Evolutionary conservation across 164 flowering plant genomes (phyloP).

Genomic region (Taxillus chinensis): DNA sequence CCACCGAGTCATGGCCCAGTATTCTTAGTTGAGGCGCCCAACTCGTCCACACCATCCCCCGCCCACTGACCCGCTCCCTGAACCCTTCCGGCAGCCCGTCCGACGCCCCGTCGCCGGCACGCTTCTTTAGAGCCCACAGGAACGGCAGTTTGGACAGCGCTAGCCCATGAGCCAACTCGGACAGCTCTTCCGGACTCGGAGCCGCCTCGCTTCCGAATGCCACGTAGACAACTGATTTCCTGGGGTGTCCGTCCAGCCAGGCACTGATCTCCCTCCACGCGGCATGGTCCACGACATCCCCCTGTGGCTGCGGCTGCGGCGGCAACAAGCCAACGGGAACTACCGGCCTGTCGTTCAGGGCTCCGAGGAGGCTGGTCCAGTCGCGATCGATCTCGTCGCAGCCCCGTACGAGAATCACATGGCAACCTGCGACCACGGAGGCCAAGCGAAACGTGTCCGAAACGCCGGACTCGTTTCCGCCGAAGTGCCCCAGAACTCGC

Average conservation of each 20-base stretch:
- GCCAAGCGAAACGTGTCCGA: slow-evolving; percentile 6
- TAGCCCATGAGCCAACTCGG: slow-evolving; percentile 22
- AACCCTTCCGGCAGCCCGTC: slow-evolving; percentile 20
- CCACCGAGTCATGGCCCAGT: slow-evolving; percentile 20
- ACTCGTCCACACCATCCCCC: slow-evolving; percentile 15
- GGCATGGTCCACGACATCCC: neutral
- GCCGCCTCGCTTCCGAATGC: slow-evolving; percentile 23
- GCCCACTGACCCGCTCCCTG: slow-evolving; percentile 12
- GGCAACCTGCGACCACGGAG: slow-evolving; percentile 1
- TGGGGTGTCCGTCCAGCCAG: slow-evolving; percentile 17
- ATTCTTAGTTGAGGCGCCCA: slow-evolving; percentile 26
- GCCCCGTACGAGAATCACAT: slow-evolving; percentile 13
- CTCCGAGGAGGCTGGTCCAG: slow-evolving; percentile 14
- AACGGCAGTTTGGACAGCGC: slow-evolving; percentile 23
- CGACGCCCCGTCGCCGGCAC: neutral
- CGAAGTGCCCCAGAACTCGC: neutral
- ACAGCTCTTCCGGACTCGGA: slow-evolving; percentile 11
- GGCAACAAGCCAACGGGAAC: slow-evolving; percentile 21
- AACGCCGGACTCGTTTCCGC: slow-evolving; percentile 2
- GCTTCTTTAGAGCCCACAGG: slow-evolving; percentile 21
- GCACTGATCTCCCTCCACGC: slow-evolving; percentile 6
- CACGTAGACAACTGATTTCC: slow-evolving; percentile 19
- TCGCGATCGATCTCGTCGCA: slow-evolving; percentile 19
- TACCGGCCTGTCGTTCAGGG: slow-evolving; percentile 11
- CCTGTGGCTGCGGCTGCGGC: neutral